These are phyloP conservation scores for Helichrysum umbraculigerum DNA, from an alignment of 129 eudicot species.

Conservation along the genomic window DNA sequence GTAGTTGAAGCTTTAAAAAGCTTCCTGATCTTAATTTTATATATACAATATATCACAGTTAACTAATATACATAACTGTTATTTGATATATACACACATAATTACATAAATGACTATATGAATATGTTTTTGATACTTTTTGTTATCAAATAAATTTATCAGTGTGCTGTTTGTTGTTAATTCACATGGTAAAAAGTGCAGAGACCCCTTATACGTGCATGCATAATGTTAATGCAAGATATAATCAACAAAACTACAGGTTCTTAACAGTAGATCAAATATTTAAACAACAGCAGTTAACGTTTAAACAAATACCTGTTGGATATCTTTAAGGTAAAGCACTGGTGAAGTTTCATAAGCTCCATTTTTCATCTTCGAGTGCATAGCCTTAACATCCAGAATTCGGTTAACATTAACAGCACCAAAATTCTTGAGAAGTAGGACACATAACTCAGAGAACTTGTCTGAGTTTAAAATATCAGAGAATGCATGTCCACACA, in stretches of 20 bases:
- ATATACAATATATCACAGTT: background rate
- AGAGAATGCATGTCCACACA: slow-evolving; percentile 49
- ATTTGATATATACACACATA: background rate
- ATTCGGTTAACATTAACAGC: slow-evolving; percentile 51
- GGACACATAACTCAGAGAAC: slow-evolving; percentile 55
- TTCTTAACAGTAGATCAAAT: background rate
- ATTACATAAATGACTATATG: background rate
- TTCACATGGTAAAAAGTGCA: background rate
- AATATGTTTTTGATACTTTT: background rate
- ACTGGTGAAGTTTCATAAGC: slow-evolving; percentile 67
- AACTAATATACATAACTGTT: no score
- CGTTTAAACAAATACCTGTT: slow-evolving; percentile 51
- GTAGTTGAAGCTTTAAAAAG: background rate
- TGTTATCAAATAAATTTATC: no score
- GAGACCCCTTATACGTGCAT: background rate
- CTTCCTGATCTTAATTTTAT: background rate
- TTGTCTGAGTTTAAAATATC: slow-evolving; percentile 60
- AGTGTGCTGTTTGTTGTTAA: background rate
- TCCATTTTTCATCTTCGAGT: slow-evolving; percentile 64
- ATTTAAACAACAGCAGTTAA: background rate
- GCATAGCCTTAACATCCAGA: slow-evolving; percentile 50
- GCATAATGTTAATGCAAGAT: background rate
- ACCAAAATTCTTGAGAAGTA: slow-evolving; percentile 63
- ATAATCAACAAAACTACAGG: background rate
- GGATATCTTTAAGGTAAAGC: slow-evolving; percentile 69